Base-by-base conservation (phyloP, 1,284 basidiomycete species). In the Phenoliferia sp. region DNA sequence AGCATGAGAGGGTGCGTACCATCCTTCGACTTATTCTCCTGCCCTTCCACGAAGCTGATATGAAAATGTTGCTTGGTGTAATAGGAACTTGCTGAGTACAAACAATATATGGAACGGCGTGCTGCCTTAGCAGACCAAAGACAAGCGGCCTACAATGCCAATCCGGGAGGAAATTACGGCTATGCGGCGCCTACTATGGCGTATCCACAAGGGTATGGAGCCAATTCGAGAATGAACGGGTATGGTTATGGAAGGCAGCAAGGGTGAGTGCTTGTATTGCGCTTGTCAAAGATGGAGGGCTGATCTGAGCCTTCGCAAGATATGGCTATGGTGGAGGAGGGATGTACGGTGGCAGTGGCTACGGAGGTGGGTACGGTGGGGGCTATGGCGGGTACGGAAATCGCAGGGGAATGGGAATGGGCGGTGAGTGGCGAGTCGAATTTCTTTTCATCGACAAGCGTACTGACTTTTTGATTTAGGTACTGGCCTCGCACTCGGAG, bases 331-430 rank as follows among this genome's bases (percentile, higher is more conserved):
- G 15, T 60, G 33, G 28, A n/a, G 32, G 59, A 58, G 31, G 31
- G 26, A 60, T 60, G 59, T 39, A 60, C n/a, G 59, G 59, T 22
- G 59, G 66, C n/a, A 62, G 64, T 33, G 28, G 61, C 19, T 63
- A 64, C 58, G 65, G 68, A 1, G 62, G 69, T 50, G 69, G 67
- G 31, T 48, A 64, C n/a, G 59, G 54, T 7, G 22, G 54, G 32
- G 54, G 19, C 26, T 3, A 6, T 3, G 52, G 54, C 28, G 54
- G 10, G 32, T 19, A 28, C 19, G 54, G 54, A 56, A 31, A 31
- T 44, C 39, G 39, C n/a, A n/a, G n/a, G 39, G 15, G 39, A 12
- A 44, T 19, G 22, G 48, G 48, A 19, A 52, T 52, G 26, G 55
- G 55, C 4, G 55, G 55, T 32, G 55, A 55, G 28, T 55, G 12